A percentile compares a stretch with the other conserved stretches of the same genome.
Conservation (phyloP, 306 rosid genomes). For the Arachis hypogaea region DNA sequence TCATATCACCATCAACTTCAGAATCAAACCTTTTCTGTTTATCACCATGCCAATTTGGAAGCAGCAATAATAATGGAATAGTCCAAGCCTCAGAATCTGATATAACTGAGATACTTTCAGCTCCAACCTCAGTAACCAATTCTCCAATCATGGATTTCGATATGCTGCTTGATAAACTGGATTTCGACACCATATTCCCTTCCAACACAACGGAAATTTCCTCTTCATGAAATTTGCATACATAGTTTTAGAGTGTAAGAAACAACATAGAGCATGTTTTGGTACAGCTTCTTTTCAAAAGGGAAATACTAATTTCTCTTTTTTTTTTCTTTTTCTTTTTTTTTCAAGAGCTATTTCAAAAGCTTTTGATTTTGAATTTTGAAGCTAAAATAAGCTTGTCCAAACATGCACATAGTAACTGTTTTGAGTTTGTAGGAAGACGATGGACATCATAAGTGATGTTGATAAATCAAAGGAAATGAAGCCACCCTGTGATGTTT, state of each 20-base stretch:
- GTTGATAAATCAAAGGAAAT: constrained; percentile 6
- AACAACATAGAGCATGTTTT: background rate
- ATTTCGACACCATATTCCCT: constrained; percentile 49
- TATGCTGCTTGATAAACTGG: constrained; percentile 44
- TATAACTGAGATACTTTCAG: constrained; percentile 61
- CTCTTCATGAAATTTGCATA: constrained; percentile 15
- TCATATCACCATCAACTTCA: constrained; percentile 55
- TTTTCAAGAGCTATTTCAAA: no score
- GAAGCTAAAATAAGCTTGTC: no score
- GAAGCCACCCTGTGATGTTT: constrained; percentile 32
- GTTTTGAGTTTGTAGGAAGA: background rate
- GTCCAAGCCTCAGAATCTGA: constrained; percentile 63
- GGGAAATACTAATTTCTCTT: no score
- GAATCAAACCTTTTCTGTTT: constrained; percentile 50
- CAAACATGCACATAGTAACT: no score
- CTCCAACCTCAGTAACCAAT: constrained; percentile 66
- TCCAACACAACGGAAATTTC: constrained; percentile 50
- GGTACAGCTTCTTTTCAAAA: background rate
- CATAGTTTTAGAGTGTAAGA: background rate
- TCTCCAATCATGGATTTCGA: constrained; percentile 64
- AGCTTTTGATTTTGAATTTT: no score
- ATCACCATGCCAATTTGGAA: constrained; percentile 18
- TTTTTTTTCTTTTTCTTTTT: no score
- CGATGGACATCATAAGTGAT: constrained; percentile 25
- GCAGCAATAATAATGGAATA: constrained; percentile 10